Evolutionary conservation across 441 rosid genomes (phyloP).

Genomic region (Breynia disticha): DNA sequence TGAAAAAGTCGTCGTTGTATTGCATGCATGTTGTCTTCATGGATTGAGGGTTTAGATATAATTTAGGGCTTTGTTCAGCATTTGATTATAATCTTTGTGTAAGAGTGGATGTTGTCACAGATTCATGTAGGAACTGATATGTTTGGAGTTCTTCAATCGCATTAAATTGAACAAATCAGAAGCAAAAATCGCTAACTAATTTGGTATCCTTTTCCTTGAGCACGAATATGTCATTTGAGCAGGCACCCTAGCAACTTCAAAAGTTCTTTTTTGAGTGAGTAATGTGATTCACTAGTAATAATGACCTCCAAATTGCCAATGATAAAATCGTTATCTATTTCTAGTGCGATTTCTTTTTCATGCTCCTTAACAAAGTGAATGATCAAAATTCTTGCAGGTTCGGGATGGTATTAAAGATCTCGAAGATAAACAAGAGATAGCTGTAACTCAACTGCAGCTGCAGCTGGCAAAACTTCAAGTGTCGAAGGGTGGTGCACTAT

Average conservation of each 20-base stretch:
- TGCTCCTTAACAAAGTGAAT: constrained; percentile 1
- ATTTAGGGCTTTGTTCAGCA: background rate
- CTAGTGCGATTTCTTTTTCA: background rate
- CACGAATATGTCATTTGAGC: no score
- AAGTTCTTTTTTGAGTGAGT: no score
- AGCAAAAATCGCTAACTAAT: no score
- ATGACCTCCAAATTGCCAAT: no score
- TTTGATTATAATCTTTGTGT: background rate
- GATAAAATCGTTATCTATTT: background rate
- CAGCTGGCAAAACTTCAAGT: constrained; percentile 28
- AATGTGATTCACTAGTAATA: no score
- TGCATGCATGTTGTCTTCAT: no score
- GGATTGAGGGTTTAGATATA: background rate
- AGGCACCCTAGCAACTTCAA: no score
- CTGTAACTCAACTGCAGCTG: constrained; percentile 29
- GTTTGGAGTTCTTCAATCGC: background rate
- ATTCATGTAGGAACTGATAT: background rate
- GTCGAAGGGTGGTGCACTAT: constrained; percentile 16
- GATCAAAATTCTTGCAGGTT: constrained; percentile 26
- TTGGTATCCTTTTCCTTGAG: no score
- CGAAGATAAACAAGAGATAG: constrained; percentile 54
- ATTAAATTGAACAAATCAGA: background rate
- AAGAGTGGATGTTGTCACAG: background rate
- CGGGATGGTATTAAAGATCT: constrained; percentile 34
- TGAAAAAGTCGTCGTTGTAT: no score